These are phyloP conservation scores for Cyberlindnera saturnus DNA, from an alignment of 805 yeast species.

Conservation along the genomic window DNA sequence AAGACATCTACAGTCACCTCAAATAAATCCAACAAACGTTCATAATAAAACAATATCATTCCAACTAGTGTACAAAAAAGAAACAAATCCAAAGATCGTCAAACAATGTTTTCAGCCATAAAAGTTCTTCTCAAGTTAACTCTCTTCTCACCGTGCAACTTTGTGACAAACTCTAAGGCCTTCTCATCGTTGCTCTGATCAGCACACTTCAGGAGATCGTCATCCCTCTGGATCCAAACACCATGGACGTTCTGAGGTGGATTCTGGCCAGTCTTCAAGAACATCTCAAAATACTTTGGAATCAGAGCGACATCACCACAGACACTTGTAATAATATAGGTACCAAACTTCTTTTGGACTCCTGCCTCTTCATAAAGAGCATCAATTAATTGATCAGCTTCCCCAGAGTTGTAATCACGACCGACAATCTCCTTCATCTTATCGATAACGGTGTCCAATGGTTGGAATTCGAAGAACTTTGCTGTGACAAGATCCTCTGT, in stretches of 20 bases:
- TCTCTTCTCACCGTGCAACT: constrained; percentile 36
- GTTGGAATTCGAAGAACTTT: constrained; percentile 30
- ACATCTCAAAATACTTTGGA: constrained; percentile 35
- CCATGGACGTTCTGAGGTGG: constrained; percentile 40
- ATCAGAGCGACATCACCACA: constrained; percentile 39
- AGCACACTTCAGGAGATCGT: constrained; percentile 26
- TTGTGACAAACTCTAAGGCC: constrained; percentile 27
- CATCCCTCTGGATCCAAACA: constrained; percentile 41
- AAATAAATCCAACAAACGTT: too few relatives aligned
- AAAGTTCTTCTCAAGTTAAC: constrained; percentile 36
- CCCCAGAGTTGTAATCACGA: constrained; percentile 34
- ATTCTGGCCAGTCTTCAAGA: constrained; percentile 33
- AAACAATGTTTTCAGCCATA: constrained; percentile 30
- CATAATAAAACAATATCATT: too few relatives aligned
- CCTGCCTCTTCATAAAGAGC: constrained; percentile 37
- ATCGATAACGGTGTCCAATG: constrained; percentile 27
- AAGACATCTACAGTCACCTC: too few relatives aligned
- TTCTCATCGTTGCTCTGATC: constrained; percentile 24
- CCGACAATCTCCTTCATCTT: constrained; percentile 34
- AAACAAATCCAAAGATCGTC: constrained; percentile 1
- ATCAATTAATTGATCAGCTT: constrained; percentile 37
- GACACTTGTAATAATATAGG: constrained; percentile 34
- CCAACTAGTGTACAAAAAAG: too few relatives aligned
- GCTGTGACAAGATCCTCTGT: constrained; percentile 30
- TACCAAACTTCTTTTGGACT: constrained; percentile 35